Evolutionary conservation across 345 rosid species (phyloP).

Genomic region (Barbarea vulgaris): DNA sequence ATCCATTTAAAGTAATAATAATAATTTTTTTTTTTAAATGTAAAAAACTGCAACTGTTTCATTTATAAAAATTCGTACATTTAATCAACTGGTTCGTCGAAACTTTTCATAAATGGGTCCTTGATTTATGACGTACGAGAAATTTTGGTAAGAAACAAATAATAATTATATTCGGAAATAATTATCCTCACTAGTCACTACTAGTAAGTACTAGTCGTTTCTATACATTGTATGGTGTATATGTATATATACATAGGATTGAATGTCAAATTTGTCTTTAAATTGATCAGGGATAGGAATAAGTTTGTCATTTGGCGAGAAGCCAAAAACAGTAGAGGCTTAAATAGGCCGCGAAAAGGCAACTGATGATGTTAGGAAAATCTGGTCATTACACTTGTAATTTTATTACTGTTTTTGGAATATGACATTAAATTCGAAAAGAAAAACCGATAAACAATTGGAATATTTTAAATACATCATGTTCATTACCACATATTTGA

Average conservation of each 20-base stretch:
- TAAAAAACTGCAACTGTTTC: constrained; percentile 15
- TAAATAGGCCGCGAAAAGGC: constrained; percentile 35
- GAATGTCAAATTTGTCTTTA: constrained; percentile 27
- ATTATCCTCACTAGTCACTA: background rate
- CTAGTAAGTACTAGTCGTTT: background rate
- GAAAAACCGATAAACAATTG: background rate
- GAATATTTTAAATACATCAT: background rate
- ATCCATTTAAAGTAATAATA: constrained; percentile 26
- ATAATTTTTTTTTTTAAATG: background rate
- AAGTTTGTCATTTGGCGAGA: constrained; percentile 27
- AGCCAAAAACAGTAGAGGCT: constrained; percentile 37
- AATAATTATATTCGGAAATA: background rate
- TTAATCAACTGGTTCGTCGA: constrained; percentile 29
- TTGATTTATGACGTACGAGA: constrained; percentile 14
- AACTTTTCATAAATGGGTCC: constrained; percentile 11
- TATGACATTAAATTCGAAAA: background rate
- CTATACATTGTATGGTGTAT: background rate
- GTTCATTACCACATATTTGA: background rate
- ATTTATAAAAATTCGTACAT: constrained; percentile 22
- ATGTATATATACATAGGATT: background rate
- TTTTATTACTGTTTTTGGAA: constrained; percentile 1
- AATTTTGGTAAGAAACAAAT: background rate
- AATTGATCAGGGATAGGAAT: constrained; percentile 15
- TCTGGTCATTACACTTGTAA: constrained; percentile 26
- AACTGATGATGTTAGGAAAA: constrained; percentile 3